Percentiles rank a stretch among this genome's conserved stretches.
Evolutionary conservation across 441 rosid genomes (phyloP).

Genomic region (Populus hybrid): DNA sequence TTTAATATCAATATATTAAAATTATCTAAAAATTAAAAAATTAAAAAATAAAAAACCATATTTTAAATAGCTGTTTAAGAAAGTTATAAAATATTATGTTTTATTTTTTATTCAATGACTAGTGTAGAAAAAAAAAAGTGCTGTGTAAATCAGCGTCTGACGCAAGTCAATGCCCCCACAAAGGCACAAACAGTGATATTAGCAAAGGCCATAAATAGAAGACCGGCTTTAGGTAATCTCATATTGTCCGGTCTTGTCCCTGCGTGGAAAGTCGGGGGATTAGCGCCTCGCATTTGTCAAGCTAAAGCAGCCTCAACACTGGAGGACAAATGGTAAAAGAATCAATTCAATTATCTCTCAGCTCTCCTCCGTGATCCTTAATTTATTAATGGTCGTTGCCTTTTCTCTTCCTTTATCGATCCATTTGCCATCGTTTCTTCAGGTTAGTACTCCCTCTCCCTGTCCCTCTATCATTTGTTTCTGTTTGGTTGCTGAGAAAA

Average conservation of each 20-base stretch:
- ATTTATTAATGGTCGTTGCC: neutral
- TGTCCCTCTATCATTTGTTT: neutral
- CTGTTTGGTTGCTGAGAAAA: conserved; percentile 21
- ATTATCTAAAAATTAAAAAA: too few species aligned
- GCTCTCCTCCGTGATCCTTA: neutral
- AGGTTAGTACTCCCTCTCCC: conserved; percentile 17
- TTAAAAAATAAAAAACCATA: too few species aligned
- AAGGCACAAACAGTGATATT: neutral
- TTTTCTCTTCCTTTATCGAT: neutral
- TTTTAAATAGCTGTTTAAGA: too few species aligned
- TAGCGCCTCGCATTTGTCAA: neutral
- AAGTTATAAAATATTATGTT: too few species aligned
- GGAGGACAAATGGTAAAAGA: conserved; percentile 20
- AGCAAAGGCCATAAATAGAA: neutral
- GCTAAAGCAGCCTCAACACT: neutral
- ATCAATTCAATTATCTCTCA: rapidly evolving
- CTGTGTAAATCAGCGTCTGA: too few species aligned
- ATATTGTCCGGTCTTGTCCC: neutral
- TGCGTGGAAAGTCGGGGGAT: neutral
- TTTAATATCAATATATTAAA: too few species aligned
- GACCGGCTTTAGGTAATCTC: neutral
- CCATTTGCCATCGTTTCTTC: conserved; percentile 6
- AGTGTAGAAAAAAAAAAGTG: too few species aligned
- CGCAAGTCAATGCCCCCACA: neutral
- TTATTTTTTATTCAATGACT: too few species aligned